phyloP scores from a whole-genome alignment of 306 rosid species.

The Vachellia collinsii region DNA sequence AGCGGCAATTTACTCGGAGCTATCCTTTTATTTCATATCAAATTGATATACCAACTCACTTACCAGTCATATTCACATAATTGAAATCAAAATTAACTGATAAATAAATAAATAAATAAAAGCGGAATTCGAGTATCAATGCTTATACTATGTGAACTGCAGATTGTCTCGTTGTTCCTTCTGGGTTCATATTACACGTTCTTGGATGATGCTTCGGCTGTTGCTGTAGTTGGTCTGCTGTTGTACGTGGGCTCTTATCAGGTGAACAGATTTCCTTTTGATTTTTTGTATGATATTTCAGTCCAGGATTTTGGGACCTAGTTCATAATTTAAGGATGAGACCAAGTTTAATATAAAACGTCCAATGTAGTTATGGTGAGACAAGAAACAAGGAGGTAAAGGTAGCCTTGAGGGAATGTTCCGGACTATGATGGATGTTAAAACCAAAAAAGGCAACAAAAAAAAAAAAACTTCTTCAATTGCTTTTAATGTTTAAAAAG shows the following conservation, averaged over 20 bases:
- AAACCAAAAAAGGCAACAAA: not conserved
- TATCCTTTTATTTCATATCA: slow-evolving; percentile 21
- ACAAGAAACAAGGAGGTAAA: not conserved
- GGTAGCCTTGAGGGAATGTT: not conserved
- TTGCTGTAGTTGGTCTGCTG: slow-evolving; percentile 84
- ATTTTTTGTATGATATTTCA: slow-evolving; percentile 23
- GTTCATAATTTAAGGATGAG: not conserved
- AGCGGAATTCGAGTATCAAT: slow-evolving; percentile 10
- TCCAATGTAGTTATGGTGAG: not conserved
- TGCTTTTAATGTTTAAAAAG: not conserved
- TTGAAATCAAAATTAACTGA: slow-evolving; percentile 11
- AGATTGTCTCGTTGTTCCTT: slow-evolving; percentile 86
- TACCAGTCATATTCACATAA: slow-evolving; percentile 1
- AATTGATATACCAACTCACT: slow-evolving; percentile 3
- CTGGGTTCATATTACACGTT: slow-evolving; percentile 88
- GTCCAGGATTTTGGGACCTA: not conserved
- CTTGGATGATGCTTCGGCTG: slow-evolving; percentile 57
- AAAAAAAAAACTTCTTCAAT: not conserved
- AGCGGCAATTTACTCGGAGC: slow-evolving; percentile 10
- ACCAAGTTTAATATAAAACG: slow-evolving; percentile 6
- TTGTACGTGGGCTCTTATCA: slow-evolving; percentile 92
- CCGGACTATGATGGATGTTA: not conserved
- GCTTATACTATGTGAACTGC: slow-evolving; percentile 41
- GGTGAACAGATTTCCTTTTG: slow-evolving; percentile 51
- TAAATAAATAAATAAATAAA: slow-evolving; percentile 11